Conservation (phyloP, 139 green algal species). For the Tetraselmis chui region DNA sequence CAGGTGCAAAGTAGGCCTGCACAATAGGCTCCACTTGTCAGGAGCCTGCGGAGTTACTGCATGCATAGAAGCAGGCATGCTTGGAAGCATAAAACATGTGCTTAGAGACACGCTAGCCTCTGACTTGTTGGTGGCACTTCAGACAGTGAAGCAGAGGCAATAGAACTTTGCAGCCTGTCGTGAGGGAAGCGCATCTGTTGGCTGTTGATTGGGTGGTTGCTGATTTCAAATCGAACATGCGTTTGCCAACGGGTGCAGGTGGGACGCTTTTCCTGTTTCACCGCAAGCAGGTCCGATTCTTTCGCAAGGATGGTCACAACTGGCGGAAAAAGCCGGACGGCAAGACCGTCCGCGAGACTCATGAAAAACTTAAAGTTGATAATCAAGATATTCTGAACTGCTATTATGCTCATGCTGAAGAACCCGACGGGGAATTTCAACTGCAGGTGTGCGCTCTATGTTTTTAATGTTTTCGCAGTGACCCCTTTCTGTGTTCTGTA, state of each 20-base stretch:
- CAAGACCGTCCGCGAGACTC: constrained; percentile 49
- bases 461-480: too few species aligned
- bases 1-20: too few species aligned
- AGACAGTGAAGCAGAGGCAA: not conserved
- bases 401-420: constrained; percentile 69
- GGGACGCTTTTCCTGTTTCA: constrained; percentile 63
- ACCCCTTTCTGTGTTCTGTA: too few species aligned
- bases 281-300: constrained; percentile 46
- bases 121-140: not conserved
- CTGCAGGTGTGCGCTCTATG: constrained; percentile 38
- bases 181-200: not conserved
- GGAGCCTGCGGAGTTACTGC: too few species aligned
- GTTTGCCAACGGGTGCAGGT: constrained; percentile 26
- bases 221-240: not conserved
- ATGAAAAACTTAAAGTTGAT: constrained; percentile 53
- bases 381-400: constrained; percentile 62
- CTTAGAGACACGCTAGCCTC: too few species aligned
- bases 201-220: constrained; percentile 3
- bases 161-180: not conserved
- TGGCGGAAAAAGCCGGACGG: constrained; percentile 72
- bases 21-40: too few species aligned
- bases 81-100: too few species aligned
- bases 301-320: constrained; percentile 62
- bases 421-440: too few species aligned
- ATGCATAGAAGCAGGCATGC: too few species aligned